Evolutionary conservation across 495 filamentous ascomycete species (phyloP).

Genomic region (Lophiostoma macrostomum): DNA sequence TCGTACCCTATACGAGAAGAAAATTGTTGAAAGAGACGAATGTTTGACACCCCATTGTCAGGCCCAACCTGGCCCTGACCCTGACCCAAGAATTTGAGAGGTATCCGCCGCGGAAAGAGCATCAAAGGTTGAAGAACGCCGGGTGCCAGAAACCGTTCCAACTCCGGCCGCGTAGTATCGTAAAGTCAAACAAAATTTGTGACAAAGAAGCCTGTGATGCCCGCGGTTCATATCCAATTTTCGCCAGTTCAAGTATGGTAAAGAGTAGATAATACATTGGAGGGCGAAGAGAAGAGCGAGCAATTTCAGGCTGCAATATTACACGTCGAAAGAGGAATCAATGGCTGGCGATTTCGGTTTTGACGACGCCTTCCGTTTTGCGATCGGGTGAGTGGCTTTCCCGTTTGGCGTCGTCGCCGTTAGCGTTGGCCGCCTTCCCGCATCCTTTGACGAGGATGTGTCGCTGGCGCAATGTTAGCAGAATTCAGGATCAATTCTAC

Average conservation of each 20-base stretch:
- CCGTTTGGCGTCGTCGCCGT: constrained; percentile 37
- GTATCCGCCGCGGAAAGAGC: constrained; percentile 31
- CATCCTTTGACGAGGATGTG: constrained; percentile 95
- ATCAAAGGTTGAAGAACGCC: constrained; percentile 14
- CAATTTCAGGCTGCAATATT: constrained; percentile 7
- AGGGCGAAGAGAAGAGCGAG: constrained; percentile 21
- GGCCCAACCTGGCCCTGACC: neutral
- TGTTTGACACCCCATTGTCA: constrained; percentile 21
- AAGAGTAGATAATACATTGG: constrained; percentile 32
- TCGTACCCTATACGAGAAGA: too few relatives aligned
- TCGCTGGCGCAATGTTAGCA: constrained; percentile 55
- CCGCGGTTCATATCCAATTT: too few relatives aligned
- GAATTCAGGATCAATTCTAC: constrained; percentile 12
- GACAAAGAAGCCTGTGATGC: constrained; percentile 11
- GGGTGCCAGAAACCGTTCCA: constrained; percentile 15
- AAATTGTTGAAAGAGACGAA: constrained; percentile 24
- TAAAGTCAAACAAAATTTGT: neutral
- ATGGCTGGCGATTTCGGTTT: constrained; percentile 33
- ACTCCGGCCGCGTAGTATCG: neutral
- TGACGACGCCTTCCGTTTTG: constrained; percentile 32
- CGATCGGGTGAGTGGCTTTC: constrained; percentile 39
- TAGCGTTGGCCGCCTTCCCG: constrained; percentile 50
- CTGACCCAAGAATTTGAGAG: constrained; percentile 20
- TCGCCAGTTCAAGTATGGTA: constrained; percentile 11
- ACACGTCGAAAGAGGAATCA: constrained; percentile 14